A percentile compares a stretch with the other conserved stretches of the same genome.
These are phyloP conservation scores for Phytophthora ramorum DNA, from an alignment of 352 stramenopile genomes.

Conservation along the genomic window DNA sequence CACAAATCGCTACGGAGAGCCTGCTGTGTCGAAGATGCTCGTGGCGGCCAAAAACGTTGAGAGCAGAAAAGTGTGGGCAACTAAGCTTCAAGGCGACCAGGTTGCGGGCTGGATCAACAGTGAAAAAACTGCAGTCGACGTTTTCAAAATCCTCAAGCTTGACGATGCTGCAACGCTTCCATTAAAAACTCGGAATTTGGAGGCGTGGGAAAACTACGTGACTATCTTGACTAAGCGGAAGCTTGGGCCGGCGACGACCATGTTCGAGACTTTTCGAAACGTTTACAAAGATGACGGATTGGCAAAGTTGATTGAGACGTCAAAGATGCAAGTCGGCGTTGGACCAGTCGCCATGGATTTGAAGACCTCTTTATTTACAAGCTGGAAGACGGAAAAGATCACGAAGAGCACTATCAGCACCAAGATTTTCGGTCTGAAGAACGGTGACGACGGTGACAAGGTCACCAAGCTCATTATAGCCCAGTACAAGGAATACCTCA, in stretches of 20 bases:
- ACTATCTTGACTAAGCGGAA: not conserved
- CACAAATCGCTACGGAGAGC: not conserved
- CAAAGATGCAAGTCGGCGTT: not conserved
- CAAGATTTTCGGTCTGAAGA: not conserved
- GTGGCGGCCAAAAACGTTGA: not conserved
- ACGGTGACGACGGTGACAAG: not conserved
- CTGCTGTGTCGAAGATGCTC: constrained; percentile 1
- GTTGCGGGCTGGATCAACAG: not conserved
- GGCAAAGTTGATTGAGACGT: not conserved
- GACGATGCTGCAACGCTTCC: not conserved
- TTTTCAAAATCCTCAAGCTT: constrained; percentile 1
- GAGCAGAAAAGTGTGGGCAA: not conserved
- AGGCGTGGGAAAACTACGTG: not conserved
- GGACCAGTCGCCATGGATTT: not conserved
- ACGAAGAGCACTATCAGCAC: not conserved
- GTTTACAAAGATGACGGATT: not conserved
- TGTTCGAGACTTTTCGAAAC: not conserved
- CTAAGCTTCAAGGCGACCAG: not conserved
- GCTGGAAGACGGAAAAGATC: not conserved
- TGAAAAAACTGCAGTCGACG: not conserved
- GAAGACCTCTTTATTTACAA: not conserved
- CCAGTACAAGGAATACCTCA: not conserved
- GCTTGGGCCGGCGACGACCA: not conserved
- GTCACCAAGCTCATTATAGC: not conserved
- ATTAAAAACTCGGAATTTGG: not conserved